Base-by-base conservation (phyloP, 202 grass and related monocot species). In the Cymbopogon flexuosus region DNA sequence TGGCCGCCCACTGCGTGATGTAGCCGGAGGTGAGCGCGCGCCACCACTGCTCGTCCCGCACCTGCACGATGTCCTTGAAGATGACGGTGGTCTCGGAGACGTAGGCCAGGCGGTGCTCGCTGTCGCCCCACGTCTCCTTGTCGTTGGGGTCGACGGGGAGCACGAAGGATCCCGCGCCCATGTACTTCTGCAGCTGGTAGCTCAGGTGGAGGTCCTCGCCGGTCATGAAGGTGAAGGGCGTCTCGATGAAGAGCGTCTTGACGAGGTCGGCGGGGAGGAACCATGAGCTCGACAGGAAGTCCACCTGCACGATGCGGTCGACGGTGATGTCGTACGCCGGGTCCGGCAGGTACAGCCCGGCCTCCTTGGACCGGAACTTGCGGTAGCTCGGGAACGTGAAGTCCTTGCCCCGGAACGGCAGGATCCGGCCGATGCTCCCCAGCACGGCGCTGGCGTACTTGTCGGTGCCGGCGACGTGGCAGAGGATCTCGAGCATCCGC, bases 101-200 rank as follows among this genome's bases (percentile, higher is more conserved):
- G 57, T 98, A 89, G 8, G 95, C 95, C 0, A 98, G 95, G 12
- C 95, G 86, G 84, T 98, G 95, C 86, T 98, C 92, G 22, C 90
- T 98, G 79, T 98, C 95, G 0, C 92, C 92, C 95, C 92, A 98
- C 8, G 95, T 98, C 64, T 91, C 92, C 76, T 85, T 95, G 82
- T 98, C 92, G 29, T 1, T 19, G 36, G 90, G 60, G 75, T 98
- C 88, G 5, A 95, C 92, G 8, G 95, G 95, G 31, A 98, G 80
- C 64, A 98, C 90, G 79, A 91, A 98, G 12, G 95, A 98, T 0
- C 90, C 92, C 0, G 90, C 90, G 10, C 88, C 93, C 79, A 93
- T 98, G 86, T 98, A 98, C 77, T 98, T 98, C 54, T 98, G 96
- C 47, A 98, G 84, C 83, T 95, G 92, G 84, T 98, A 95, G 65